Percentiles rank a stretch among this genome's conserved stretches.
These are phyloP conservation scores for Aspergillus hortae DNA, from an alignment of 2,329 filamentous ascomycete genomes.

Conservation along the genomic window DNA sequence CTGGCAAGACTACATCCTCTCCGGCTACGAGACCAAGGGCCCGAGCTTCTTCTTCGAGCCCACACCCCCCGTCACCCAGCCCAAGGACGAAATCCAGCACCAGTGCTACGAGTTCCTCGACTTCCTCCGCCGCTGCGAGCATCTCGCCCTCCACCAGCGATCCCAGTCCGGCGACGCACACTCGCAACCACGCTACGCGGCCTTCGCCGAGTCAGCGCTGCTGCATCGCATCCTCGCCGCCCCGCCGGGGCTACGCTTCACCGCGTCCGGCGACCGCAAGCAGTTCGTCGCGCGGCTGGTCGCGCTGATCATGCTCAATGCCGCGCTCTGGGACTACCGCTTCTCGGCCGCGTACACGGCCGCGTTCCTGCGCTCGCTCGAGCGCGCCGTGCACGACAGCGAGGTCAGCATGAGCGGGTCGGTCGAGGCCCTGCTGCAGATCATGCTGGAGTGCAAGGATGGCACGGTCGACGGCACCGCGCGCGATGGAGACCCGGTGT, in stretches of 20 bases:
- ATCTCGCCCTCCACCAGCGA: constrained; percentile 29
- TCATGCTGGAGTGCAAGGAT: constrained; percentile 35
- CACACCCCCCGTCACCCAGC: not conserved
- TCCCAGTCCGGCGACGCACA: constrained; percentile 12
- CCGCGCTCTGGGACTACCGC: constrained; percentile 40
- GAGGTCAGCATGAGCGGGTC: constrained; percentile 37
- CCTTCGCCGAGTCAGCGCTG: constrained; percentile 28
- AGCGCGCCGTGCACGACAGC: constrained; percentile 30
- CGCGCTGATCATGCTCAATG: constrained; percentile 36
- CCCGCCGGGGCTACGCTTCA: constrained; percentile 30
- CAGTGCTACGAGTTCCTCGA: constrained; percentile 38
- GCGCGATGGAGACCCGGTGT: not conserved
- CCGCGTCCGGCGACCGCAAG: constrained; percentile 35
- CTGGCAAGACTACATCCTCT: constrained; percentile 41
- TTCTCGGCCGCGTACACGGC: constrained; percentile 25
- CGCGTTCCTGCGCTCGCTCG: constrained; percentile 31
- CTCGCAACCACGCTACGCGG: constrained; percentile 22
- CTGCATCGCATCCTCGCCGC: constrained; percentile 32
- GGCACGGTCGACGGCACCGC: constrained; percentile 8
- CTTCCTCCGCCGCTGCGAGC: constrained; percentile 37
- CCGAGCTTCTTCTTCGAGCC: constrained; percentile 34
- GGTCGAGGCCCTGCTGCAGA: constrained; percentile 38
- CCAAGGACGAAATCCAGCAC: constrained; percentile 28
- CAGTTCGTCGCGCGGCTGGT: constrained; percentile 36
- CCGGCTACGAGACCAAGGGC: constrained; percentile 34